Conservation (phyloP, 805 yeast genomes). For the Cyberlindnera euphorbiiphila region DNA sequence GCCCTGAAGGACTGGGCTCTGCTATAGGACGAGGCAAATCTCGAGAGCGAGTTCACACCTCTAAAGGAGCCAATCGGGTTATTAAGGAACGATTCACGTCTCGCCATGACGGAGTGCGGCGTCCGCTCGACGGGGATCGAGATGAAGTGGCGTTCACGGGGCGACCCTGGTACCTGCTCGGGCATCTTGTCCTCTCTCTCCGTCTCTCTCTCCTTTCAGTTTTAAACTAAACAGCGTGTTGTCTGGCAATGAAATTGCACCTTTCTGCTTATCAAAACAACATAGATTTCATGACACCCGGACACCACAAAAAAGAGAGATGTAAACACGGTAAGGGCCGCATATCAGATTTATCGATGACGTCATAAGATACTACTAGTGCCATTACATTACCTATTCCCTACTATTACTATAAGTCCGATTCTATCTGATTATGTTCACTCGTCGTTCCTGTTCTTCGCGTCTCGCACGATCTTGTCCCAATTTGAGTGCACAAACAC, state of each 20-base stretch:
- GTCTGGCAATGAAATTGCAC: too few relatives aligned
- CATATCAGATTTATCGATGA: too few relatives aligned
- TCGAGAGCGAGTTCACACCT: constrained; percentile 65
- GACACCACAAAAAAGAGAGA: neutral
- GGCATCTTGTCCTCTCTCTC: too few relatives aligned
- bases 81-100: constrained; percentile 38
- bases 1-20: constrained; percentile 75
- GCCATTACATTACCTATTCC: too few relatives aligned
- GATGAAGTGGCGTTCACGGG: constrained; percentile 12
- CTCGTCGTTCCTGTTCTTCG: constrained; percentile 34
- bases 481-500: constrained; percentile 47
- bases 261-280: constrained; percentile 1
- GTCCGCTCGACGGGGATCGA: constrained; percentile 20
- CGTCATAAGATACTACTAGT: too few relatives aligned
- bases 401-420: too few relatives aligned
- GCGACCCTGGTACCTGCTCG: constrained; percentile 8
- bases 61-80: constrained; percentile 55
- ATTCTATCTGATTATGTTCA: constrained; percentile 4
- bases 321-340: constrained; percentile 3
- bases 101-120: constrained; percentile 21
- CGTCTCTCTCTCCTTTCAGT: too few relatives aligned
- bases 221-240: too few relatives aligned
- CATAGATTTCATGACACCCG: too few relatives aligned
- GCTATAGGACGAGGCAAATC: constrained; percentile 74
- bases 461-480: constrained; percentile 45